These are phyloP conservation scores for Mycena epipterygia DNA, from an alignment of 768 basidiomycete genomes.

Conservation along the genomic window DNA sequence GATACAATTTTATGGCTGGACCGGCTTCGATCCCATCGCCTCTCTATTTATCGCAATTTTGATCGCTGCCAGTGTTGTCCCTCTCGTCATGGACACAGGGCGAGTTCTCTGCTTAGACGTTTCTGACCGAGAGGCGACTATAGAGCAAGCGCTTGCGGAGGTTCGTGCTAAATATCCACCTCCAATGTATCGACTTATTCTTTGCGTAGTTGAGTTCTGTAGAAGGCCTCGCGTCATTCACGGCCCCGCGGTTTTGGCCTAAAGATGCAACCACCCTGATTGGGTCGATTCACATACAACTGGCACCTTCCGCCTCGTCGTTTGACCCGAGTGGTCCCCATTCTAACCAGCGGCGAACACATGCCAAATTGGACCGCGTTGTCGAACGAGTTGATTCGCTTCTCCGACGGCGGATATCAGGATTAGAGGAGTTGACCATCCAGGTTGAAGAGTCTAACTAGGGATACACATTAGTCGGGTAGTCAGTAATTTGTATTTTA, in stretches of 20 bases:
- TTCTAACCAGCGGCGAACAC: conserved; percentile 61
- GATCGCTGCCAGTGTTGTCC: conserved; percentile 96
- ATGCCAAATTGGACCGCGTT: conserved; percentile 77
- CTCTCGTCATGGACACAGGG: conserved; percentile 94
- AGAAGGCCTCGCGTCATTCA: conserved; percentile 87
- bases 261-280: conserved; percentile 89
- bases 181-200: neutral
- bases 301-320: conserved; percentile 73
- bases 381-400: conserved; percentile 82
- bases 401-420: conserved; percentile 79
- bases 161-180: conserved; percentile 60
- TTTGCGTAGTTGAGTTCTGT: conserved; percentile 74
- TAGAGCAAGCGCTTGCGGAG: conserved; percentile 73
- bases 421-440: conserved; percentile 90
- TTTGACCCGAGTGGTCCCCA: conserved; percentile 70
- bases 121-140: conserved; percentile 67
- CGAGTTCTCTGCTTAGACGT: conserved; percentile 90
- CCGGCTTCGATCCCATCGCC: conserved; percentile 98
- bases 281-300: conserved; percentile 93
- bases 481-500: conserved; percentile 31
- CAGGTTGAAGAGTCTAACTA: conserved; percentile 73
- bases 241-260: conserved; percentile 92
- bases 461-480: conserved; percentile 19
- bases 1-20: conserved; percentile 98
- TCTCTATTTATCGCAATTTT: conserved; percentile 95